Percentiles rank a stretch among this genome's conserved stretches.
These are phyloP conservation scores for Obba rivulosa DNA, from an alignment of 768 basidiomycete species.

Conservation along the genomic window DNA sequence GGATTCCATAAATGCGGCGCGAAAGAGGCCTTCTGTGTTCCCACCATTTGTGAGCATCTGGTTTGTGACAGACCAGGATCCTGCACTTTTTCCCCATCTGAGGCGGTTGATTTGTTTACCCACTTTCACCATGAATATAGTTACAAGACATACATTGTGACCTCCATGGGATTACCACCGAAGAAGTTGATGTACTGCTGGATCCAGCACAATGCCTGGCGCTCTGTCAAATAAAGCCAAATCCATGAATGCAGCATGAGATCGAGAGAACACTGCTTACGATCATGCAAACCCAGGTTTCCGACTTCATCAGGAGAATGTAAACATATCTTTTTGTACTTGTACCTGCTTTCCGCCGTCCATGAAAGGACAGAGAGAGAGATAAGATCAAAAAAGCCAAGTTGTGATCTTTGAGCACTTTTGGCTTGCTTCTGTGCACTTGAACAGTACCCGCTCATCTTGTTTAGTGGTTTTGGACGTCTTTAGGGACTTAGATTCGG, in stretches of 20 bases:
- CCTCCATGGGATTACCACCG: constrained; percentile 38
- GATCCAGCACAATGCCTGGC: constrained; percentile 32
- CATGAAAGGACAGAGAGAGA: too few species aligned
- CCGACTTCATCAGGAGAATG: constrained; percentile 28
- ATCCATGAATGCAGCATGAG: too few species aligned
- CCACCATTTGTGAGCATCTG: constrained; percentile 22
- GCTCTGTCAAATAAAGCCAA: too few species aligned
- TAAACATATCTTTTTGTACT: too few species aligned
- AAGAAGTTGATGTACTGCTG: constrained; percentile 7
- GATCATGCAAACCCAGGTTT: constrained; percentile 47
- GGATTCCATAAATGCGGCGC: constrained; percentile 37
- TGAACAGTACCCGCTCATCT: too few species aligned
- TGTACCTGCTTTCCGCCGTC: too few species aligned
- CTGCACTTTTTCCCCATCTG: constrained; percentile 32
- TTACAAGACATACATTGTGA: constrained; percentile 20
- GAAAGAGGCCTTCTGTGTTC: constrained; percentile 16
- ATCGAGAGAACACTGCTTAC: constrained; percentile 18
- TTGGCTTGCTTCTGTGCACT: too few species aligned
- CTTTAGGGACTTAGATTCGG: too few species aligned
- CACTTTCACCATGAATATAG: constrained; percentile 28
- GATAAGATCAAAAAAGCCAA: too few species aligned
- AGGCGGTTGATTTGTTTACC: constrained; percentile 5
- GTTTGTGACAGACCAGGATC: constrained; percentile 27
- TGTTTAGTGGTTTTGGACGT: too few species aligned
- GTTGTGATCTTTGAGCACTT: too few species aligned